Conservation (phyloP, 306 rosid species). For the Dryas alaskensis region DNA sequence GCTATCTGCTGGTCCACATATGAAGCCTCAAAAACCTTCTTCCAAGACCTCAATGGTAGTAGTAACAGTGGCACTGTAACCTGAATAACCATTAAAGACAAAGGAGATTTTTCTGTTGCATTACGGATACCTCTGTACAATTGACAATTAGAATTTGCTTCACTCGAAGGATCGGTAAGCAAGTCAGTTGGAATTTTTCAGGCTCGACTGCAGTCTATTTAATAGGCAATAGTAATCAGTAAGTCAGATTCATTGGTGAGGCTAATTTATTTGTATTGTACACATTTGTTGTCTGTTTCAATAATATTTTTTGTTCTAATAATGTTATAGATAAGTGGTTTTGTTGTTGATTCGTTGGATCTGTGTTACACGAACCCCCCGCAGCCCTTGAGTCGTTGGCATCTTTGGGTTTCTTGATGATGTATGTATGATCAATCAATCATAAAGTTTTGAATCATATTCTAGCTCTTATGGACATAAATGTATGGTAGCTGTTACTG, state of each 20-base stretch:
- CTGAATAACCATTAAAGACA: slow-evolving; percentile 24
- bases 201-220: slow-evolving; percentile 29
- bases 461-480: not conserved
- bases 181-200: slow-evolving; percentile 16
- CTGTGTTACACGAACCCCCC: not conserved
- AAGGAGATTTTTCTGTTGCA: slow-evolving; percentile 32
- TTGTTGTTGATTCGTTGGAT: not conserved
- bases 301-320: slow-evolving; percentile 15
- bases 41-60: slow-evolving; percentile 54
- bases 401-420: not conserved
- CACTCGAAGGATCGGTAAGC: slow-evolving; percentile 26
- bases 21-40: slow-evolving; percentile 81
- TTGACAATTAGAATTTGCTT: slow-evolving; percentile 15
- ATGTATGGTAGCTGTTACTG: not conserved
- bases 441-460: not conserved
- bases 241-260: slow-evolving; percentile 27
- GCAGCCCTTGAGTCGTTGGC: not conserved
- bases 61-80: slow-evolving; percentile 38
- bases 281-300: slow-evolving; percentile 23
- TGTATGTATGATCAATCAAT: not conserved
- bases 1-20: slow-evolving; percentile 98
- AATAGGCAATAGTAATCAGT: slow-evolving; percentile 24
- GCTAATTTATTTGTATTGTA: slow-evolving; percentile 27
- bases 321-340: not conserved
- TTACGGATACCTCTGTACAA: slow-evolving; percentile 16